Evolutionary conservation across 768 basidiomycete species (phyloP).

Genomic region (Lactarius akahatsu): DNA sequence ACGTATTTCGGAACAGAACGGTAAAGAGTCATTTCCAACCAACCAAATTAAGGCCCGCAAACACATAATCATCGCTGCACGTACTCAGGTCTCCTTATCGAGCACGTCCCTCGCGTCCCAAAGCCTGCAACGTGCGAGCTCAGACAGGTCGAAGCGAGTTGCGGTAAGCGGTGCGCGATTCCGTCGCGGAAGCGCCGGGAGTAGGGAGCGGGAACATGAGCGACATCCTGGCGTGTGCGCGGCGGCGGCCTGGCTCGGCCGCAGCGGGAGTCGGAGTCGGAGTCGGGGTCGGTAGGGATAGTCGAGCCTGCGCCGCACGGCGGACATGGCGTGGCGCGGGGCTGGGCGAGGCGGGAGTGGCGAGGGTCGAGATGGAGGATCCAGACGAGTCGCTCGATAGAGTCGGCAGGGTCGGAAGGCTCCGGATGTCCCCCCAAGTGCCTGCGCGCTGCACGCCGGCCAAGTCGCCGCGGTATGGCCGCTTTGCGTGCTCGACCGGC

Average conservation of each 20-base stretch:
- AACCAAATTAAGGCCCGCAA: neutral
- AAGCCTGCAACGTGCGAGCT: neutral
- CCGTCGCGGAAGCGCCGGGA: neutral
- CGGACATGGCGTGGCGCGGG: conserved; percentile 5
- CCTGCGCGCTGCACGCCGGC: neutral
- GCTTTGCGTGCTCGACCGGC: neutral
- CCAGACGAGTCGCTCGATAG: conserved; percentile 3
- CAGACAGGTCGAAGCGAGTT: conserved; percentile 3
- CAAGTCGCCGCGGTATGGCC: neutral
- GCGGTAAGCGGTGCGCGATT: neutral
- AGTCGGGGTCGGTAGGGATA: neutral
- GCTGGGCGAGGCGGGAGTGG: conserved; percentile 8
- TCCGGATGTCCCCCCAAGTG: neutral
- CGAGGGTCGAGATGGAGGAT: conserved; percentile 5
- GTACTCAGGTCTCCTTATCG: conserved; percentile 4
- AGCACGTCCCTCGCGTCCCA: neutral
- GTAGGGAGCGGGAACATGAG: neutral
- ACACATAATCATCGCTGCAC: neutral
- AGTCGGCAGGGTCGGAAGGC: neutral
- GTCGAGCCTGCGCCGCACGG: neutral
- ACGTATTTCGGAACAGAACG: conserved; percentile 1
- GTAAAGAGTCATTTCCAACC: neutral
- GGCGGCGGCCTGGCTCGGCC: neutral
- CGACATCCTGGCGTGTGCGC: conserved; percentile 1
- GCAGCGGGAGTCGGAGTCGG: neutral